Base-by-base conservation (phyloP, 305 asterid genomes). In the Rubia tinctorum region DNA sequence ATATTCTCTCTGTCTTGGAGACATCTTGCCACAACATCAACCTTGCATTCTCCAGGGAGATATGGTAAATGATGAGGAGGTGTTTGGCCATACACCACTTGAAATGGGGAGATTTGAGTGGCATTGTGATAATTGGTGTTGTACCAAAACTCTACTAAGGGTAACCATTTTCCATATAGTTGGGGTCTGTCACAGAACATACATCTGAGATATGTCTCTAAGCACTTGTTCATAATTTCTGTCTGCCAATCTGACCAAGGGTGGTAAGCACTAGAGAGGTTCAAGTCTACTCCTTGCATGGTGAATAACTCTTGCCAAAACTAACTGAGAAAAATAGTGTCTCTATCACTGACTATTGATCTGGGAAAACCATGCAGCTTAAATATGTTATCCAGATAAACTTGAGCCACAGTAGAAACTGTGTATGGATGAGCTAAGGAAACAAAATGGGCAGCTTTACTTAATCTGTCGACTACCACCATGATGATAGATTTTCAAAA, bases 401-500 rank as follows among this genome's bases (percentile, higher is more conserved):
- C 7, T 10, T 43, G 47, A 4, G 47, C 47, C 7, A 5, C 47
- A 43, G 5, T 10, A 4, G 5, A 4, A 4, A 10, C 47, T 43
- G 47, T 43, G 47, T 4, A 43, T 10, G 47, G 47, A 43, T 43
- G 47, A 43, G 7, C 10, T 4, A 43, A 10, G 47, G 47, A 43
- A 10, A 60, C 17, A 27, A 60, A 69, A 6, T 69, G 73, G 1
- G 34, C 59, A 1, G 18, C 18, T 23, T 69, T 69, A 0, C 30
- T 69, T 2, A 69, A 18, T 45, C 61, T 44, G 49, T 44, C 73
- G 61, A 69, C 73, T 6, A 69, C 73, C 18, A 69, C 73, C 2
- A 69, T 11, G 1, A 69, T 23, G 20, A 40, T 43, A n/a, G 45
- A 10, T 1, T 7, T 1, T 10, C 9, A 11, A 0, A 17, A 8